Conservation (phyloP, 2,329 filamentous ascomycete species). For the Colletotrichum tropicale region DNA sequence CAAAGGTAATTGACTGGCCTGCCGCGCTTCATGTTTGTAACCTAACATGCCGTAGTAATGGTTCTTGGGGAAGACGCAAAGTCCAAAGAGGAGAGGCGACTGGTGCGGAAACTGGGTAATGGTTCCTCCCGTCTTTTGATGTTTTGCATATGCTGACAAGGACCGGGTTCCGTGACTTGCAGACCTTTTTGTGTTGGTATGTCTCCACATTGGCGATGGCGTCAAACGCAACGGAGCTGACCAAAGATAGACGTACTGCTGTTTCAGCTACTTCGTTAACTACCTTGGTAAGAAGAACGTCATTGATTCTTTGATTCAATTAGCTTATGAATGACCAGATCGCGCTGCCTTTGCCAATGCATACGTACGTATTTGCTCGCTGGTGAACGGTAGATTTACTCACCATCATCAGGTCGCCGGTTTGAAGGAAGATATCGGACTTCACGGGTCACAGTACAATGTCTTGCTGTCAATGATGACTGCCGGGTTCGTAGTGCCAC, state of each 20-base stretch:
- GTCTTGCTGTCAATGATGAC: constrained; percentile 43
- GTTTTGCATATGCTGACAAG: background rate
- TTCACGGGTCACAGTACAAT: constrained; percentile 50
- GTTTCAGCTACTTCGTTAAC: constrained; percentile 38
- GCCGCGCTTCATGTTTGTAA: background rate
- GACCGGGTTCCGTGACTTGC: background rate
- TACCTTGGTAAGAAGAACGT: constrained; percentile 33
- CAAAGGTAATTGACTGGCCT: background rate
- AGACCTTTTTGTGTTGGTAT: constrained; percentile 35
- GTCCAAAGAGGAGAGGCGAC: constrained; percentile 27
- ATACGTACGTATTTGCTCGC: constrained; percentile 36
- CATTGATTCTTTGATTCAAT: background rate
- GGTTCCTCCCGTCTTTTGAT: background rate
- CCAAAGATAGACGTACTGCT: constrained; percentile 31
- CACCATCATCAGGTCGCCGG: constrained; percentile 31
- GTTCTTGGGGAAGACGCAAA: constrained; percentile 1
- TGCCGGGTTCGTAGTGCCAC: constrained; percentile 30
- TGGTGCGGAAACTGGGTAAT: constrained; percentile 32
- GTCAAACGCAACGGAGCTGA: background rate
- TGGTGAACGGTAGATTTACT: background rate
- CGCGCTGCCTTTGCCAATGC: constrained; percentile 49
- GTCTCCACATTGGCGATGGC: background rate
- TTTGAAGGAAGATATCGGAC: constrained; percentile 49
- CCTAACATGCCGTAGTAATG: background rate
- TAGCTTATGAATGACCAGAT: constrained; percentile 21